These are phyloP conservation scores for Ustilago vetiveriae DNA, from an alignment of 1,284 basidiomycete species.

Conservation along the genomic window DNA sequence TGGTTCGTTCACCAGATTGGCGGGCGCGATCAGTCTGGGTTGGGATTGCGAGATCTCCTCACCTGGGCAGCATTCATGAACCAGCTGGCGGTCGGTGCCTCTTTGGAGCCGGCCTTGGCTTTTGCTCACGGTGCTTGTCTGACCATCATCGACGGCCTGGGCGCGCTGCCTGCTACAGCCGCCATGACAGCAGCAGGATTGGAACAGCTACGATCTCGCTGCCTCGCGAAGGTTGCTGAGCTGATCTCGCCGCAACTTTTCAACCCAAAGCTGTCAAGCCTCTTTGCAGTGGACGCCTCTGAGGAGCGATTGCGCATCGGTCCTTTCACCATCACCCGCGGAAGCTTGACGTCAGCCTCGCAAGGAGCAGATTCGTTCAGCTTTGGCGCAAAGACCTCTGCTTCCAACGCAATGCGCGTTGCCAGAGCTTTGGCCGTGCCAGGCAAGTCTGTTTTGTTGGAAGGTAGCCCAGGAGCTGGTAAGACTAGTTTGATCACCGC, in stretches of 20 bases:
- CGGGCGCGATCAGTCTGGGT: conserved; percentile 71
- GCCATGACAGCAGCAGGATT: conserved; percentile 70
- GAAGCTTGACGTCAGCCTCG: conserved; percentile 67
- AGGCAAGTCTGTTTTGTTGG: conserved; percentile 87
- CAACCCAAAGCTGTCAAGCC: conserved; percentile 65
- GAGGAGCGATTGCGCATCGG: conserved; percentile 75
- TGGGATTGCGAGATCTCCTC: conserved; percentile 82
- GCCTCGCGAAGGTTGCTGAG: conserved; percentile 59
- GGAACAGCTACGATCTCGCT: conserved; percentile 76
- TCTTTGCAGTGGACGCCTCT: conserved; percentile 66
- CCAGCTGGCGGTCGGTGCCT: conserved; percentile 69
- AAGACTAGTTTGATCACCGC: conserved; percentile 95
- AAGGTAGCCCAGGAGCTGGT: conserved; percentile 98
- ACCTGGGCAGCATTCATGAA: conserved; percentile 93
- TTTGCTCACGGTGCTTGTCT: conserved; percentile 69
- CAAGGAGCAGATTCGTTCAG: conserved; percentile 73
- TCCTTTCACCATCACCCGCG: conserved; percentile 78
- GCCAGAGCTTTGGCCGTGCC: conserved; percentile 86
- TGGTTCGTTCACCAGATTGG: conserved; percentile 80
- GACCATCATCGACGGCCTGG: conserved; percentile 68
- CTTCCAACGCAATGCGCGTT: conserved; percentile 87
- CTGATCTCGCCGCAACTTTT: conserved; percentile 65
- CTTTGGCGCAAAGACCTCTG: conserved; percentile 86
- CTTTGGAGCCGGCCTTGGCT: conserved; percentile 50
- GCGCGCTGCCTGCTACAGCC: conserved; percentile 61